phyloP scores from a whole-genome alignment of 2,329 filamentous ascomycete species.

The Coniella vitis region DNA sequence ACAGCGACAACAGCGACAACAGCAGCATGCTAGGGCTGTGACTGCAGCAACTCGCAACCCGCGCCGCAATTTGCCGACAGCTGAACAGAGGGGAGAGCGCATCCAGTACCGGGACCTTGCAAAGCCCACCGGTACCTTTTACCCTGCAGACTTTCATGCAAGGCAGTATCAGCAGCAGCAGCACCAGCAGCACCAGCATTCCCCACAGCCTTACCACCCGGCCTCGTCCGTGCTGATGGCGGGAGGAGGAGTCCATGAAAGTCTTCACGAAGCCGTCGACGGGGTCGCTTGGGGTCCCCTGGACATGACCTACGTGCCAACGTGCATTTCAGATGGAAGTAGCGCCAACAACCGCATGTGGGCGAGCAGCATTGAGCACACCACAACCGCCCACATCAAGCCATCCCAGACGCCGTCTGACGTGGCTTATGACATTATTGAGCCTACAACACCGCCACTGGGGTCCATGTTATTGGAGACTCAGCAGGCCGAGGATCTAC shows the following conservation, averaged over 20 bases:
- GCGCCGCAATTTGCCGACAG: background rate
- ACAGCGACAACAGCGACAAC: constrained; percentile 6
- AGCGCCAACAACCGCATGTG: no score
- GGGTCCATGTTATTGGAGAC: background rate
- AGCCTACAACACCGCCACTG: constrained; percentile 5
- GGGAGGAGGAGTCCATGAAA: background rate
- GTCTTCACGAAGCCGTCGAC: background rate
- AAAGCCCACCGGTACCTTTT: background rate
- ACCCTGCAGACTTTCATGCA: no score
- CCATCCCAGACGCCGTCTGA: background rate
- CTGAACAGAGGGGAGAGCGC: background rate
- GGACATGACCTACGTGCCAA: background rate
- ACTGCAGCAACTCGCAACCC: background rate
- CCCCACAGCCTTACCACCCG: background rate
- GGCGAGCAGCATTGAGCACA: no score
- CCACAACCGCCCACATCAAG: background rate
- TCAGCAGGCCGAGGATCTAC: background rate
- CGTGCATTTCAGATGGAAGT: no score
- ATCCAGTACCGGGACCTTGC: constrained; percentile 1
- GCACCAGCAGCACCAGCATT: background rate
- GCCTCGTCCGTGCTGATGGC: background rate
- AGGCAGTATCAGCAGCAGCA: background rate
- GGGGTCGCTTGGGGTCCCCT: background rate
- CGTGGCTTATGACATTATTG: background rate
- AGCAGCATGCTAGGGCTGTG: constrained; percentile 1